These are phyloP conservation scores for Aspergillus felis DNA, from an alignment of 2,329 filamentous ascomycete genomes.

Conservation along the genomic window DNA sequence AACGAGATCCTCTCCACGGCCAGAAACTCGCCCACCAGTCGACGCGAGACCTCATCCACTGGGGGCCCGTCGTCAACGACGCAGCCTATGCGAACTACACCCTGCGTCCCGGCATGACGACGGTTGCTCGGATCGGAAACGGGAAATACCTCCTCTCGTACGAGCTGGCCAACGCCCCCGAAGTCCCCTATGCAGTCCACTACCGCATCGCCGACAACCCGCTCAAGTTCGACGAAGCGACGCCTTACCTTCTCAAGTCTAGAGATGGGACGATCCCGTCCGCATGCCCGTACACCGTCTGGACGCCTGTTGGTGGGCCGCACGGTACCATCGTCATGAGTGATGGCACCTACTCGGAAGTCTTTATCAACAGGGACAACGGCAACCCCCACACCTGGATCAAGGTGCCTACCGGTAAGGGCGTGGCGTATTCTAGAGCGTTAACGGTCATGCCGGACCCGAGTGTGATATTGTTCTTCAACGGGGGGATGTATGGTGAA, in stretches of 20 bases:
- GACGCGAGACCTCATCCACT: slow-evolving; percentile 53
- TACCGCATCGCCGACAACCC: slow-evolving; percentile 44
- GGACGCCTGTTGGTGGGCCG: slow-evolving; percentile 6
- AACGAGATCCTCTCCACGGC: slow-evolving; percentile 59
- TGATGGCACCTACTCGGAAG: neutral
- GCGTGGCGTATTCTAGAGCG: too few relatives aligned
- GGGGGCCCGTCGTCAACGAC: slow-evolving; percentile 57
- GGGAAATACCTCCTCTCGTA: slow-evolving; percentile 55
- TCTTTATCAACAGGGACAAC: slow-evolving; percentile 10
- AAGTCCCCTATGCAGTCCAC: slow-evolving; percentile 49
- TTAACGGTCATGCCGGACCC: too few relatives aligned
- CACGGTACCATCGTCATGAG: slow-evolving; percentile 7
- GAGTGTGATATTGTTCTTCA: too few relatives aligned
- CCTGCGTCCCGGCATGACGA: slow-evolving; percentile 63
- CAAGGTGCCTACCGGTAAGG: too few relatives aligned
- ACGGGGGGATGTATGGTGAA: too few relatives aligned
- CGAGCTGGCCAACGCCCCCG: slow-evolving; percentile 44
- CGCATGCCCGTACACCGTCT: slow-evolving; percentile 7
- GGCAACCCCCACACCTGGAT: neutral
- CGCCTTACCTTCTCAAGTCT: slow-evolving; percentile 27
- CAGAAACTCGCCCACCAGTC: slow-evolving; percentile 64
- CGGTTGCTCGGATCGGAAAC: slow-evolving; percentile 52
- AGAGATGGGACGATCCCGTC: slow-evolving; percentile 3
- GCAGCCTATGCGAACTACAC: slow-evolving; percentile 56
- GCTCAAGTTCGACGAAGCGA: slow-evolving; percentile 33